A percentile compares a stretch with the other conserved stretches of the same genome.
phyloP scores from a whole-genome alignment of 129 eudicot species.

The Kitagawia praeruptora region DNA sequence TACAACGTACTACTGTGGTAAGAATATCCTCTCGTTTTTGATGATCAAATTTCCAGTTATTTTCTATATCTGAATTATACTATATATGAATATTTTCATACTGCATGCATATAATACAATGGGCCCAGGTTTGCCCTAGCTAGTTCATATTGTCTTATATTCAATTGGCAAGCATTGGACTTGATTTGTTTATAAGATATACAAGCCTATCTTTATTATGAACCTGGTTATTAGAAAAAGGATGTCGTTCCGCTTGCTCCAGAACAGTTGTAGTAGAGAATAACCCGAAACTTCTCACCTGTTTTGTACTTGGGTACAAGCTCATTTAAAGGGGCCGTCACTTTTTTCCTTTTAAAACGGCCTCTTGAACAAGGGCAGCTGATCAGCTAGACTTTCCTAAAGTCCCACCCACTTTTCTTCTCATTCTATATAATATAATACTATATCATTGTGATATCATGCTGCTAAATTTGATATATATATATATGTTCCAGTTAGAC shows the following conservation, averaged over 20 bases:
- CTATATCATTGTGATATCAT: not conserved
- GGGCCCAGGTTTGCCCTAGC: not conserved
- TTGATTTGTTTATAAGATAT: not conserved
- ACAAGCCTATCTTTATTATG: not conserved
- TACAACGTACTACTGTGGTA: conserved; percentile 94
- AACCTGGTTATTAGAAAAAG: not conserved
- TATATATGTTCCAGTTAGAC: not conserved
- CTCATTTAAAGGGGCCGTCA: not conserved
- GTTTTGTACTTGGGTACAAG: not conserved
- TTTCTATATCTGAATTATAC: not conserved
- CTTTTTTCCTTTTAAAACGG: not conserved
- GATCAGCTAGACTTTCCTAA: not conserved
- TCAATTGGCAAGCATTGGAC: not conserved
- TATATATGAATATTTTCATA: not conserved
- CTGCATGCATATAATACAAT: not conserved
- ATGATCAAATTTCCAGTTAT: not conserved
- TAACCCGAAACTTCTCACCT: not conserved
- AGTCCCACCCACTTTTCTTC: not conserved
- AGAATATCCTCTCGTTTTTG: conserved; percentile 17
- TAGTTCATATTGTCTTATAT: not conserved
- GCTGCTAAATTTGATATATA: no score
- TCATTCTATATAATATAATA: no score
- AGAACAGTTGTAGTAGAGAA: not conserved
- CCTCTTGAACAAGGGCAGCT: not conserved
- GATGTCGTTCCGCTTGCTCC: not conserved